These are phyloP conservation scores for Tuber brumale DNA, from an alignment of 495 filamentous ascomycete species.

Conservation along the genomic window DNA sequence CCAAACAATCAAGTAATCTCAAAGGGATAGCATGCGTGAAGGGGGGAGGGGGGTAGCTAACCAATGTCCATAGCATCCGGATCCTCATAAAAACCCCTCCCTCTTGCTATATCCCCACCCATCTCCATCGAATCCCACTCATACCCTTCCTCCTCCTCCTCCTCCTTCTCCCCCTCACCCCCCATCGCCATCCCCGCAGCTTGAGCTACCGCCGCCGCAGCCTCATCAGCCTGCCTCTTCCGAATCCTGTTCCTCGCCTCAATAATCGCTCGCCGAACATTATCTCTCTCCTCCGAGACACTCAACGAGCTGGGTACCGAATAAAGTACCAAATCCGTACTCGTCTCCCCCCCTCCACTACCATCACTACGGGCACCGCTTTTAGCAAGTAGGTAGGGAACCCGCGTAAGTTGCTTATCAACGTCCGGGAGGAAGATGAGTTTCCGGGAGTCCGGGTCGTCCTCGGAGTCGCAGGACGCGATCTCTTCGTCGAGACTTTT, in stretches of 20 bases:
- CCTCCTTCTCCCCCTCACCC: conserved; percentile 19
- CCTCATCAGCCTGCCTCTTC: conserved; percentile 46
- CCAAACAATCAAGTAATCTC: not conserved
- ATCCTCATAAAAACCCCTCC: conserved; percentile 43
- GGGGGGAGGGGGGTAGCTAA: conserved; percentile 32
- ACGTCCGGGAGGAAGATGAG: conserved; percentile 79
- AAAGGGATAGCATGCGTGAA: not conserved
- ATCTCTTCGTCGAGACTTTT: conserved; percentile 84
- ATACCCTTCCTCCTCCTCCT: conserved; percentile 13
- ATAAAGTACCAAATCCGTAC: conserved; percentile 75
- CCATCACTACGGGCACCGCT: not conserved
- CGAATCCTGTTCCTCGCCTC: conserved; percentile 66
- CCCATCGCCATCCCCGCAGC: conserved; percentile 14
- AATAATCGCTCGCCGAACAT: conserved; percentile 75
- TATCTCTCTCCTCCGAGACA: conserved; percentile 69
- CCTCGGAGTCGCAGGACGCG: conserved; percentile 52
- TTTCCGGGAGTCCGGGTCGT: conserved; percentile 47
- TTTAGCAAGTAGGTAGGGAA: conserved; percentile 49
- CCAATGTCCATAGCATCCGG: conserved; percentile 69
- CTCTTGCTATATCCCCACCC: conserved; percentile 6
- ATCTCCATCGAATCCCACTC: conserved; percentile 16
- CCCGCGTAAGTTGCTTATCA: conserved; percentile 65
- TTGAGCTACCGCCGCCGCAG: not conserved
- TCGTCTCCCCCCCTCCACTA: conserved; percentile 30
- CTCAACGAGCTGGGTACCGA: conserved; percentile 67